Conservation (phyloP, 805 yeast species). For the Starmerella stigmatis region DNA sequence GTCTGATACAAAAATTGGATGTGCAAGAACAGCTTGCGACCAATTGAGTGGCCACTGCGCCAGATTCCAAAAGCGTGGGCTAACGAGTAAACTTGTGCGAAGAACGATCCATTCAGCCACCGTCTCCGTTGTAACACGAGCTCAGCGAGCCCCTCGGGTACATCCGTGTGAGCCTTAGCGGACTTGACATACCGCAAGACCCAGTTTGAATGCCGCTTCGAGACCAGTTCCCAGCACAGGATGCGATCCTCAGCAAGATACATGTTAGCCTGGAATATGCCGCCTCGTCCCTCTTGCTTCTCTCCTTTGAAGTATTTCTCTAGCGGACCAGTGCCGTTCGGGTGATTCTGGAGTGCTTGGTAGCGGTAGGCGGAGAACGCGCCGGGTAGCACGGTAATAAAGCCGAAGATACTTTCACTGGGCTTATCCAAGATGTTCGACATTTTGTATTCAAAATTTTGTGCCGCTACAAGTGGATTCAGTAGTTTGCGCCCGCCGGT, state of each 20-base stretch:
- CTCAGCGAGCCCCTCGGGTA: constrained; percentile 78
- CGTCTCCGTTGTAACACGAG: constrained; percentile 85
- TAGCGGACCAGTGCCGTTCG: constrained; percentile 71
- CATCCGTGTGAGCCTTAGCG: constrained; percentile 91
- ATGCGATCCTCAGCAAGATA: constrained; percentile 95
- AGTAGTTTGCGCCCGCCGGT: constrained; percentile 42
- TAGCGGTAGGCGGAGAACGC: constrained; percentile 93
- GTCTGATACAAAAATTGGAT: constrained; percentile 73
- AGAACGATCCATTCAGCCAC: constrained; percentile 95
- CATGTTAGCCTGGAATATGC: constrained; percentile 91
- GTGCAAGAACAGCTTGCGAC: constrained; percentile 61
- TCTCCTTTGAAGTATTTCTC: constrained; percentile 91
- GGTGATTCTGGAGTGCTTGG: constrained; percentile 56
- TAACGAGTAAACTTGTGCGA: constrained; percentile 83
- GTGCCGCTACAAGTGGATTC: constrained; percentile 91
- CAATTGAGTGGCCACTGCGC: constrained; percentile 56
- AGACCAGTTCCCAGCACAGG: constrained; percentile 89
- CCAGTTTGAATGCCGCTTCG: constrained; percentile 66
- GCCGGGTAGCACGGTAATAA: constrained; percentile 89
- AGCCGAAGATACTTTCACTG: constrained; percentile 88
- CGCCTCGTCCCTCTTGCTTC: constrained; percentile 58
- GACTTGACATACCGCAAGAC: constrained; percentile 72
- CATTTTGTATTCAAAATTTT: constrained; percentile 92
- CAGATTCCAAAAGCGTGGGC: constrained; percentile 68
- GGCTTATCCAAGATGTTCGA: constrained; percentile 93